Percentiles rank a stretch among this genome's conserved stretches.
Conservation (phyloP, 164 flowering plant genomes). For the Hamamelis virginiana region DNA sequence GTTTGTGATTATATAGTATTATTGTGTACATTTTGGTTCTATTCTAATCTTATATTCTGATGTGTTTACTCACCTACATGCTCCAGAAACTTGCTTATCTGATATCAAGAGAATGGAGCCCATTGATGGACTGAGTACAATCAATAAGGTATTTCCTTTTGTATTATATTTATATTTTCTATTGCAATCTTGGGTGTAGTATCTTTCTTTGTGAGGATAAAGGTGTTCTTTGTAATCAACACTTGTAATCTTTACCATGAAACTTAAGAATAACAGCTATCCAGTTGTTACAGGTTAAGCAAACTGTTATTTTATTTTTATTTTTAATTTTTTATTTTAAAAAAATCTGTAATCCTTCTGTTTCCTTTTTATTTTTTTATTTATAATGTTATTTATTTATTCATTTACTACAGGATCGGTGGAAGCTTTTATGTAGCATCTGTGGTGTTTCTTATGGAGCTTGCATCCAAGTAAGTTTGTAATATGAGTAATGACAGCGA, state of each 20-base stretch:
- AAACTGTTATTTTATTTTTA: background rate
- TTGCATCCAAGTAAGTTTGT: slow-evolving; percentile 76
- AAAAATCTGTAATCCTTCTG: too few species aligned
- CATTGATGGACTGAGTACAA: slow-evolving; percentile 85
- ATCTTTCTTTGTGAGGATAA: too few species aligned
- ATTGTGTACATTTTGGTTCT: background rate
- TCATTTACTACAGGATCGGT: slow-evolving; percentile 62
- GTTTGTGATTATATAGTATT: slow-evolving; percentile 33
- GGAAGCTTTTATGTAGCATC: slow-evolving; percentile 95
- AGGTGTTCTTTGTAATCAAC: too few species aligned
- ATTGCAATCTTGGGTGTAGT: background rate
- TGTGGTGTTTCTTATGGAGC: slow-evolving; percentile 97
- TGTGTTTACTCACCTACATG: slow-evolving; percentile 15
- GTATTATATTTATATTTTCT: background rate
- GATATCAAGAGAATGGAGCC: slow-evolving; percentile 97
- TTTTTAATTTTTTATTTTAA: too few species aligned
- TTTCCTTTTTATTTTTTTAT: slow-evolving; percentile 2
- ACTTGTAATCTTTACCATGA: background rate
- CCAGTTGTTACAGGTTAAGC: background rate
- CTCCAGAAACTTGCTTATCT: slow-evolving; percentile 86
- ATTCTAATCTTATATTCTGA: background rate
- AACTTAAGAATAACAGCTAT: background rate
- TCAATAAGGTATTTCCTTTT: slow-evolving; percentile 62
- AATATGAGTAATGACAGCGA: background rate
- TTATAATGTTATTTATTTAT: background rate